Evolutionary conservation across 441 rosid genomes (phyloP).

Genomic region (Capsella rubella): DNA sequence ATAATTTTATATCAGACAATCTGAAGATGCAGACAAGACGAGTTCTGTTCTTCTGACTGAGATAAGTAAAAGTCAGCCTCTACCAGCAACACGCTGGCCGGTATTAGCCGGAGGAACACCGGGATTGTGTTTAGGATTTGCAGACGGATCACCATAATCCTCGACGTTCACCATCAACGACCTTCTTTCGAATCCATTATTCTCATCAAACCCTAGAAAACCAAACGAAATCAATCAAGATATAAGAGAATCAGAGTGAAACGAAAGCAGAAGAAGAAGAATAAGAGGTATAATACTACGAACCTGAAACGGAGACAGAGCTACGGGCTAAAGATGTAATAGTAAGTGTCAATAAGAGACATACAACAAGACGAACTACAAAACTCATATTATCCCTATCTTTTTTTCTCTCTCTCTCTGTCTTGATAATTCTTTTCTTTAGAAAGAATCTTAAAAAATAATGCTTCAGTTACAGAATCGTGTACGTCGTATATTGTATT

Average conservation of each 20-base stretch:
- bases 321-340: constrained; percentile 38
- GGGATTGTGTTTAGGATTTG: constrained; percentile 48
- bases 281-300: neutral
- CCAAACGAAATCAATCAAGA: constrained; percentile 13
- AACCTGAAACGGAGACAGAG: constrained; percentile 42
- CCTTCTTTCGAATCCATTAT: constrained; percentile 21
- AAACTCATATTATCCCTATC: constrained; percentile 7
- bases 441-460: neutral
- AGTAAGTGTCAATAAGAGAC: constrained; percentile 32
- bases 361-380: constrained; percentile 36
- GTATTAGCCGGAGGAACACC: constrained; percentile 41
- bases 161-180: constrained; percentile 37
- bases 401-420: neutral
- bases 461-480: constrained; percentile 15
- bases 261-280: neutral
- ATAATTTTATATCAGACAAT: neutral
- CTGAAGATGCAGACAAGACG: neutral
- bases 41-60: neutral
- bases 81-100: constrained; percentile 21
- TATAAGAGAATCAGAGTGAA: neutral
- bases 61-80: constrained; percentile 25
- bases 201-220: constrained; percentile 21
- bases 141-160: constrained; percentile 46
- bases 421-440: neutral
- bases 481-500: constrained; percentile 22